Base-by-base conservation (phyloP, 2,329 filamentous ascomycete species). In the Penicillium sp. region DNA sequence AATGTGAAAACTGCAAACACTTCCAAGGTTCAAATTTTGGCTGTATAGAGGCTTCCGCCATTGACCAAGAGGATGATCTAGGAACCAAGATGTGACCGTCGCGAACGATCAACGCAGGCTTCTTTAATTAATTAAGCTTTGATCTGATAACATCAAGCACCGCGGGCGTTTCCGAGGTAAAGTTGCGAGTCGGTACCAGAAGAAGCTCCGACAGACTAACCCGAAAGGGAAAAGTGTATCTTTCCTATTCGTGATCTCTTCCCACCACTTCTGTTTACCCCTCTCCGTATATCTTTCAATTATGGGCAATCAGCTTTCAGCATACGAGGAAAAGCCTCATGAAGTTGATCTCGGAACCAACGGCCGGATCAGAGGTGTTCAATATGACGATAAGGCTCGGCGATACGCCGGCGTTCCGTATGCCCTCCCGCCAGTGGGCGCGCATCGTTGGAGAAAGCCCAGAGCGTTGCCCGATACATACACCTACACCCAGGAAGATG, bases 381-480 rank as follows among this genome's bases (percentile, higher is more conserved):
- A 65, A 31, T 64, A 55, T 24, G 56, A 60, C 36, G 57, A 45
- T 22, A 62, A 66, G 31, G 64, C 72, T 2, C 66, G 67, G 22
- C 65, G 67, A 50, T 67, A 65, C 65, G 47, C 71, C 57, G 60
- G 64, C 4, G 64, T 78, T 32, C 73, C 75, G 0, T 79, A 77
- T 48, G 76, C 76, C 1, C 65, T 72, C 11, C 71, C 76, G 0
- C 77, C 77, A 1, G 69, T 67, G 1, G 72, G 72, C 10, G 49
- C 69, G 5, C 58, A 69, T 18, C 65, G 75, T 43, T 78, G 74
- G 74, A 69, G 72, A 45, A 74, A 71, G 32, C 75, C 76, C 5
- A 62, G 64, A 32, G 66, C 70, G 1, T 58, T 76, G 2, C 70
- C 72, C 1, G 7, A 58, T 4, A 69, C 69, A 44, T 60, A 58